Percentiles rank a stretch among this genome's conserved stretches.
These are phyloP conservation scores for Babesia gibsoni DNA, from an alignment of 169 alveolate species.

Conservation along the genomic window DNA sequence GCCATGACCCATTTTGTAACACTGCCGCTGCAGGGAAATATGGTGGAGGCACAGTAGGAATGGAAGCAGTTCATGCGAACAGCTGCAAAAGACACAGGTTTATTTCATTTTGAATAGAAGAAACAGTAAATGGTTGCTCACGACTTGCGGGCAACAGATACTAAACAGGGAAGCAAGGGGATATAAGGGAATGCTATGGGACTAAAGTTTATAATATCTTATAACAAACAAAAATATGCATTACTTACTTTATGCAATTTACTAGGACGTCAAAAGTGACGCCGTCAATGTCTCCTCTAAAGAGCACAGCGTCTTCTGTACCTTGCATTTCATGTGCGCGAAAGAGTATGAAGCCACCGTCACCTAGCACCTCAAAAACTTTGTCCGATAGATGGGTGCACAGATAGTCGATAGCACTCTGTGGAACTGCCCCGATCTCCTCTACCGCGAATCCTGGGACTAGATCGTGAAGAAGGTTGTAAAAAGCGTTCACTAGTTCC, in stretches of 20 bases:
- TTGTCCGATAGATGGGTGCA: background rate
- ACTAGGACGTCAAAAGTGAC: constrained; percentile 2
- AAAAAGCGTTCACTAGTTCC: background rate
- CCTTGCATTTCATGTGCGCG: background rate
- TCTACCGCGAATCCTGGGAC: background rate
- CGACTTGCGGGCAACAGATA: too few species aligned
- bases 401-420: background rate
- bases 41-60: too few species aligned
- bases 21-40: too few species aligned
- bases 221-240: background rate
- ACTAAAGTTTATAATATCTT: too few species aligned
- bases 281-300: constrained; percentile 22
- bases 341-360: background rate
- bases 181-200: too few species aligned
- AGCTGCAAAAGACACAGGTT: too few species aligned
- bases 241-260: constrained; percentile 31
- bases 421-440: background rate
- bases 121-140: too few species aligned
- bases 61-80: too few species aligned
- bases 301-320: constrained; percentile 18
- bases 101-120: too few species aligned
- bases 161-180: too few species aligned
- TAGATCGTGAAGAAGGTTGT: background rate
- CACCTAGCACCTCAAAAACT: background rate
- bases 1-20: too few species aligned